Conservation (phyloP, 2,329 filamentous ascomycete species). For the Aaosphaeria pasadenensis region DNA sequence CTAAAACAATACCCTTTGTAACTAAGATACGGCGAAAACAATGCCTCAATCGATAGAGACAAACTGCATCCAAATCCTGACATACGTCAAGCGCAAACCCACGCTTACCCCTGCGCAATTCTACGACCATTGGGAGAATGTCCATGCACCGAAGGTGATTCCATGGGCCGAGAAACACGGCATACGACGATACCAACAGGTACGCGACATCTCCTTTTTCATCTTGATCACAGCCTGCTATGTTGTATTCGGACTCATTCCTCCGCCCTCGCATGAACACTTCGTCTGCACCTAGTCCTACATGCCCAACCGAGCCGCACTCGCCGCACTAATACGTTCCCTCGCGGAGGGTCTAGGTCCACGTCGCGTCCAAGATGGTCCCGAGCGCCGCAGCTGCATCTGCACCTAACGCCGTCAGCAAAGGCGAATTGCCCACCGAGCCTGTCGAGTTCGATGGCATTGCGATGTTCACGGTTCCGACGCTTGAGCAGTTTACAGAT, state of each 20-base stretch:
- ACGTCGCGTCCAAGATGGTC: conserved; percentile 12
- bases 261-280: not conserved
- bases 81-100: conserved; percentile 25
- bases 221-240: not conserved
- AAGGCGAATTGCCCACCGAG: conserved; percentile 4
- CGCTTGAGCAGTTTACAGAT: conserved; percentile 19
- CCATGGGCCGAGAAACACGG: conserved; percentile 36
- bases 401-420: conserved; percentile 16
- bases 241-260: not conserved
- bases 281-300: not conserved
- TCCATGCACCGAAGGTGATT: conserved; percentile 31
- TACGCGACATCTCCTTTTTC: conserved; percentile 5
- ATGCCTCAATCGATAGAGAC: conserved; percentile 4
- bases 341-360: conserved; percentile 7
- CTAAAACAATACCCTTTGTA: no score
- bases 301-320: not conserved
- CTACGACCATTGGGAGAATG: conserved; percentile 35
- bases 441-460: conserved; percentile 28
- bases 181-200: conserved; percentile 33
- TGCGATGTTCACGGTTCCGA: conserved; percentile 27
- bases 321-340: not conserved
- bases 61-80: conserved; percentile 11
- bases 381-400: conserved; percentile 8
- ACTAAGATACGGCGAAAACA: not conserved
- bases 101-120: conserved; percentile 27